Base-by-base conservation (phyloP, 140 eudicot genomes). In the Erigeron philadelphicus region DNA sequence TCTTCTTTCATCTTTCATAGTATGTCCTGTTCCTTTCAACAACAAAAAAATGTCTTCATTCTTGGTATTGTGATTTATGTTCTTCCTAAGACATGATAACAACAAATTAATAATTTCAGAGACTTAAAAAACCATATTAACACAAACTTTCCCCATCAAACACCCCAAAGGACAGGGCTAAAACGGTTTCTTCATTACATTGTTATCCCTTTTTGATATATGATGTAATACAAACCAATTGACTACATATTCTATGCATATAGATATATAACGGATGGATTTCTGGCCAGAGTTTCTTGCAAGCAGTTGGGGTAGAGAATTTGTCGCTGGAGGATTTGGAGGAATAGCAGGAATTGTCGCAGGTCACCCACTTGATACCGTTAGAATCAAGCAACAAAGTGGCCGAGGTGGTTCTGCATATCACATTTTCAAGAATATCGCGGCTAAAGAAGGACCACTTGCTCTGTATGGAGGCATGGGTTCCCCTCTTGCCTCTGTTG, bases 251-350 rank as follows among this genome's bases (percentile, higher is more conserved):
- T 31, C 3, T 4, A 31, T 31, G 3, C 38, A 31, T 31, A 31
- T 31, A 31, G 38, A 31, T 31, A 31, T 31, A 2, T 31, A 31
- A 31, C 38, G 38, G 38, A 31, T 31, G 38, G 38, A 31, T 74
- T 76, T 83, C 21, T 85, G 90, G 97, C 87, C 82, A 11, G 94
- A 86, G 77, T 88, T 88, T 85, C 73, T 85, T 49, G 84, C 88
- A 7, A 87, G 74, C 50, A 81, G 86, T 59, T 85, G 88, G 89
- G 98, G 96, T 15, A 84, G 72, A 73, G 96, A 91, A 63, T 86
- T 91, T 75, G 86, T 88, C 58, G 97, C 89, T 35, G 97, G 98
- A 53, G 95, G 98, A 52, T 72, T 78, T 38, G 96, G 98, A 18
- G 98, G 96, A 10, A 67, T 69, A 5, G 86, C 88, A 3, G 98